A percentile compares a stretch with the other conserved stretches of the same genome.
Evolutionary conservation across 2,329 filamentous ascomycete species (phyloP).

Genomic region (Ceratocystis eucalypticola): DNA sequence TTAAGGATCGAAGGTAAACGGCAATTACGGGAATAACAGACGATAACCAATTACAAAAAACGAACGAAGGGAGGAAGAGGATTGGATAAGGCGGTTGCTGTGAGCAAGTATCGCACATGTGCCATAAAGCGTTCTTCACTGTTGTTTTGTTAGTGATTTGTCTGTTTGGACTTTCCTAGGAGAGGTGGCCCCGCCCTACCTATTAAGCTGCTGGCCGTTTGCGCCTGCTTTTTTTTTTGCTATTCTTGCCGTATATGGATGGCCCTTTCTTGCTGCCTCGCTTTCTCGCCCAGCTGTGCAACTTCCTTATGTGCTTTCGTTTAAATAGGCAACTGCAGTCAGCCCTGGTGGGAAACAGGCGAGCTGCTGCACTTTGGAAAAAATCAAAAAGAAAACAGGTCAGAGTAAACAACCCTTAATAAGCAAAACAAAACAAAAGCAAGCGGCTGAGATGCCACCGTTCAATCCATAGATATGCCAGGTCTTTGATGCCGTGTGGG

Average conservation of each 20-base stretch:
- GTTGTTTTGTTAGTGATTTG: not conserved
- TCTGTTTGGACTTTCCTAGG: not conserved
- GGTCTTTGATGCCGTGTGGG: not conserved
- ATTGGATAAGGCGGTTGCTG: not conserved
- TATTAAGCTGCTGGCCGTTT: not conserved
- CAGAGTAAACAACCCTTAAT: too few species aligned
- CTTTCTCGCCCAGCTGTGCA: not conserved
- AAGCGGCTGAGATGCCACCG: not conserved
- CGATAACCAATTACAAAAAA: not conserved
- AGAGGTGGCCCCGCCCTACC: not conserved
- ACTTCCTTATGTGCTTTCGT: not conserved
- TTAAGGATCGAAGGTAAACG: not conserved
- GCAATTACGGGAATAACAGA: not conserved
- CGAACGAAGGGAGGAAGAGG: not conserved
- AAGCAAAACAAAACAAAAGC: not conserved
- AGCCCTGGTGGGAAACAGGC: not conserved
- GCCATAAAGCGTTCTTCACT: not conserved
- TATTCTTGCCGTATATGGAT: not conserved
- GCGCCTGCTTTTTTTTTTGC: not conserved
- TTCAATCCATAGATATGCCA: not conserved
- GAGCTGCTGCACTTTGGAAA: not conserved
- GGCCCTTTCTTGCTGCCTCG: not conserved
- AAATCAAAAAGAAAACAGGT: not conserved
- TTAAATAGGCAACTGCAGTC: not conserved
- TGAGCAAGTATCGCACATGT: not conserved